These are phyloP conservation scores for Anacardium occidentale DNA, from an alignment of 345 rosid genomes.

Conservation along the genomic window DNA sequence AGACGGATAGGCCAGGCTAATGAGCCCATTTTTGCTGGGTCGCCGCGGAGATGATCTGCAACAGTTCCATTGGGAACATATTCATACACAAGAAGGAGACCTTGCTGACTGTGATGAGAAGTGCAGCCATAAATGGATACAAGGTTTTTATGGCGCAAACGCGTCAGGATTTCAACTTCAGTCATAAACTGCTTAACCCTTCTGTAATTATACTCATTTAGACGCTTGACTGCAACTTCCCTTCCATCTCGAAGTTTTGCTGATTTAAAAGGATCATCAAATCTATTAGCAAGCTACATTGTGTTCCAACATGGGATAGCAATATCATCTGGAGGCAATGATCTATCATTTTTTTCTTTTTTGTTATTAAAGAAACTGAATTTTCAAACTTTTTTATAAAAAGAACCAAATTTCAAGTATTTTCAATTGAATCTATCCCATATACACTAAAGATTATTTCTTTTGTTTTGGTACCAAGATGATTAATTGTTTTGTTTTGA, in stretches of 20 bases:
- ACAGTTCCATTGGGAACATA: slow-evolving; percentile 58
- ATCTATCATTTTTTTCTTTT: too few relatives aligned
- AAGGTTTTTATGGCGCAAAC: slow-evolving; percentile 60
- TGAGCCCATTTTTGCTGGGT: slow-evolving; percentile 23
- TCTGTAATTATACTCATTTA: slow-evolving; percentile 50
- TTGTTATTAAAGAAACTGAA: too few relatives aligned
- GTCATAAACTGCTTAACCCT: slow-evolving; percentile 52
- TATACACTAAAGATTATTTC: too few relatives aligned
- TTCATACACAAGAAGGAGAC: slow-evolving; percentile 68
- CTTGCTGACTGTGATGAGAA: slow-evolving; percentile 43
- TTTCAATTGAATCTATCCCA: too few relatives aligned
- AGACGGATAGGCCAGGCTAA: slow-evolving; percentile 52
- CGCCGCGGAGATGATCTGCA: slow-evolving; percentile 64
- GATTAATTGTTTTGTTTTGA: too few relatives aligned
- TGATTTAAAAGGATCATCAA: slow-evolving; percentile 18
- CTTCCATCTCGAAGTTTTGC: slow-evolving; percentile 67
- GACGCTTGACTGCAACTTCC: slow-evolving; percentile 73
- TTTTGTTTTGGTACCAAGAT: too few relatives aligned
- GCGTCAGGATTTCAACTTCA: slow-evolving; percentile 56
- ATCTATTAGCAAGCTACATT: neutral
- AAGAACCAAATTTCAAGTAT: too few relatives aligned
- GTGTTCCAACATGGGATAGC: too few relatives aligned
- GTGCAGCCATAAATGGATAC: slow-evolving; percentile 72
- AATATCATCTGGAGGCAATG: too few relatives aligned
- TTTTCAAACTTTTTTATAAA: too few relatives aligned